A percentile compares a stretch with the other conserved stretches of the same genome.
phyloP scores from a whole-genome alignment of 2,329 filamentous ascomycete species.

The Aspergillus neoniger region DNA sequence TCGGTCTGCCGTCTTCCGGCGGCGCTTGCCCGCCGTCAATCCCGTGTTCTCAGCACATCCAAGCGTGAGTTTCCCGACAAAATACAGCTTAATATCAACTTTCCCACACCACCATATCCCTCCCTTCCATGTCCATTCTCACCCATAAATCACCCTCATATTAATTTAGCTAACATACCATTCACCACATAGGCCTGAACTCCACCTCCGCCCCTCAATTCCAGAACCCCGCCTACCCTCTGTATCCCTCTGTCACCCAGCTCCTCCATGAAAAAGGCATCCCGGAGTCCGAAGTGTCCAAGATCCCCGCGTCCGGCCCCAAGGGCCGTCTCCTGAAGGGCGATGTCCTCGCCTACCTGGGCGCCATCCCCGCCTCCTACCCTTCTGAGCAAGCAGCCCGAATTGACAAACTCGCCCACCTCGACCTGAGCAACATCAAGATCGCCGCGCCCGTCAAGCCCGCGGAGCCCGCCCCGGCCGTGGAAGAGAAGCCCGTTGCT shows the following conservation, averaged over 20 bases:
- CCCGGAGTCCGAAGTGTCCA: slow-evolving; percentile 70
- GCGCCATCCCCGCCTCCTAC: slow-evolving; percentile 70
- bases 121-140: not conserved
- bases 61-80: slow-evolving; percentile 36
- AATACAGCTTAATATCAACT: slow-evolving; percentile 6
- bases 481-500: slow-evolving; percentile 29
- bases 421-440: slow-evolving; percentile 96
- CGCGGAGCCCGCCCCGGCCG: slow-evolving; percentile 42
- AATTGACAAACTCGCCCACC: slow-evolving; percentile 74
- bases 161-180: slow-evolving; percentile 12
- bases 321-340: slow-evolving; percentile 89
- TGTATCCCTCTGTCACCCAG: slow-evolving; percentile 76
- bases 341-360: slow-evolving; percentile 88
- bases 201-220: slow-evolving; percentile 37
- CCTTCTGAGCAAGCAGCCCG: slow-evolving; percentile 70
- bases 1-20: slow-evolving; percentile 35
- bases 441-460: slow-evolving; percentile 54
- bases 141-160: not conserved
- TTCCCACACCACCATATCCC: not conserved
- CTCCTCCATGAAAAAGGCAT: slow-evolving; percentile 79
- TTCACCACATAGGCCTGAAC: slow-evolving; percentile 32
- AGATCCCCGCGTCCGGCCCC: slow-evolving; percentile 85
- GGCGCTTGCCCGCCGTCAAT: slow-evolving; percentile 39
- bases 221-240: slow-evolving; percentile 50
- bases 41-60: slow-evolving; percentile 29